Evolutionary conservation across 1,139 yeast species (phyloP).

Genomic region (Debaryomyces coudertii): DNA sequence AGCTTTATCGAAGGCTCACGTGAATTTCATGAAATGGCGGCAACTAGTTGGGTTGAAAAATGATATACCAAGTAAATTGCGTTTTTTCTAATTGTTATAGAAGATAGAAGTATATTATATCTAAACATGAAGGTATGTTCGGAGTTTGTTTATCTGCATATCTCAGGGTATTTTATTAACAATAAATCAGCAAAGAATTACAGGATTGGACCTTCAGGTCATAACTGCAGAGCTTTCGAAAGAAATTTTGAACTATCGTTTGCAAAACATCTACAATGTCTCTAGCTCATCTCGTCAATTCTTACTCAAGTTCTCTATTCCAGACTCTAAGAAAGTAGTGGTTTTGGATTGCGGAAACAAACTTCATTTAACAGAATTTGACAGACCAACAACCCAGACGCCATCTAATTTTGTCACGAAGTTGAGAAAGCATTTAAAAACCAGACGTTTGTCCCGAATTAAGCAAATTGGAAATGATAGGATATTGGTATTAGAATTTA

Average conservation of each 20-base stretch:
- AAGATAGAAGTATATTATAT: background rate
- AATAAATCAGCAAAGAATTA: conserved; percentile 69
- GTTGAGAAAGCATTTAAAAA: conserved; percentile 81
- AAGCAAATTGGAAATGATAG: conserved; percentile 80
- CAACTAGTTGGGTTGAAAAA: conserved; percentile 5
- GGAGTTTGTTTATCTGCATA: background rate
- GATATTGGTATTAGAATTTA: conserved; percentile 76
- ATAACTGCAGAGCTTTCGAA: conserved; percentile 65
- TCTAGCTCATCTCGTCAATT: conserved; percentile 74
- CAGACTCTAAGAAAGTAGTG: conserved; percentile 76
- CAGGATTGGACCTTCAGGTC: conserved; percentile 79
- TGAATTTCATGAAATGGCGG: conserved; percentile 7
- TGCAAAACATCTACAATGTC: conserved; percentile 85
- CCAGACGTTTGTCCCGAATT: conserved; percentile 73
- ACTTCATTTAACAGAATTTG: conserved; percentile 76
- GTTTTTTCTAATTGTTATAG: background rate
- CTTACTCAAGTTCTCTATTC: conserved; percentile 76
- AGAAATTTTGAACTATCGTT: conserved; percentile 63
- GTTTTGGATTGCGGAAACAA: conserved; percentile 88
- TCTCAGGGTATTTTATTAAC: background rate
- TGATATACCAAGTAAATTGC: background rate
- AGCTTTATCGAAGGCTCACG: conserved; percentile 3
- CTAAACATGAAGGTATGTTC: conserved; percentile 14
- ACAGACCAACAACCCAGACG: conserved; percentile 74
- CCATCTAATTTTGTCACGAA: conserved; percentile 88